Evolutionary conservation across 2,329 filamentous ascomycete species (phyloP), one percentile per base, ranked within the genome.

Genomic region (Ramularia endophylla): DNA sequence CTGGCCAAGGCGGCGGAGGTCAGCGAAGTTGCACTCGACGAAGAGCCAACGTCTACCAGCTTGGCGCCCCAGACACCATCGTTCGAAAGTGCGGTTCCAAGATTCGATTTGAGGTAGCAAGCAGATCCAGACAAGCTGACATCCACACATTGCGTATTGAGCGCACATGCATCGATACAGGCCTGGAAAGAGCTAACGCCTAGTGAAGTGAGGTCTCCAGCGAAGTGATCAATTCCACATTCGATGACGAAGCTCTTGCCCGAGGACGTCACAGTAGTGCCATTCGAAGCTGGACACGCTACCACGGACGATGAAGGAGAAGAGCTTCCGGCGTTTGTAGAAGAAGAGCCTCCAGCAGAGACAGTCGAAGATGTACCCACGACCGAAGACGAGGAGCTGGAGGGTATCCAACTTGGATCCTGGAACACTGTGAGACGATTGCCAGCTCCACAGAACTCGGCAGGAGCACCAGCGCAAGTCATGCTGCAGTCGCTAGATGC

Each of bases 241-340:
- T 36, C 33, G 33, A 36, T 36, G 5, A 19, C 8, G 16, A 17
- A 36, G 16, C 19, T 8, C 13, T 20, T 16, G 33, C 33, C 33
- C 8, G 32, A 34, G 35, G 27, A 30, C 19, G 38, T 50, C 27
- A 49, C 49, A 8, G 47, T 48, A 4, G 50, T 54, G 27, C 43
- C 45, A 38, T 63, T 55, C 8, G 48, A 52, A 2, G 40, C 38
- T 12, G 58, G 58, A 35, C 59, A 61, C 11, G 49, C 50, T 7
- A 57, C 20, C 3, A 35, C 35, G 19, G 44, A 41, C 4, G 53
- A 44, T n/a, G 51, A 38, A 17, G 38, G 28, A 13, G 47, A 11
- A 11, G 22, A 25, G 22, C 22, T 25, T 11, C 22, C 11, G 22
- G n/a, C n/a, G n/a, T n/a, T 43, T 3, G 47, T 38, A 27, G 41